Conservation (phyloP, 768 basidiomycete species). For the Lanmaoa rubissima region DNA sequence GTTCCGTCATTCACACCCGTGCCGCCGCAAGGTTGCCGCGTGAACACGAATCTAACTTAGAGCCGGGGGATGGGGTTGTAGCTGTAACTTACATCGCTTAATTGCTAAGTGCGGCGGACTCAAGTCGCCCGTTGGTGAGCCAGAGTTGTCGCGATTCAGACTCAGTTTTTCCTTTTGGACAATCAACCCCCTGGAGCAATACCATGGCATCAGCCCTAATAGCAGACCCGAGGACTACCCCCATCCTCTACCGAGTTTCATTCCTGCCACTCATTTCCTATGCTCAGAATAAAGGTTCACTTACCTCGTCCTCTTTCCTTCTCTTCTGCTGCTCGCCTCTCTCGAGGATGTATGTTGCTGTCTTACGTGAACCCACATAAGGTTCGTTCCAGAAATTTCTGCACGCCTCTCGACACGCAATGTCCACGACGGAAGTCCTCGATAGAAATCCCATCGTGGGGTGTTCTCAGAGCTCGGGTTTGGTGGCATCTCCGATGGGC, state of each 20-base stretch:
- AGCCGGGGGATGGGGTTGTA: no score
- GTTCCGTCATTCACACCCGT: conserved; percentile 28
- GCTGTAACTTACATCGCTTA: no score
- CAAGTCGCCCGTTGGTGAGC: no score
- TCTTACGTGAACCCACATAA: conserved; percentile 17
- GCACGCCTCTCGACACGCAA: conserved; percentile 1
- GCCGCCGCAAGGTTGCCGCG: conserved; percentile 27
- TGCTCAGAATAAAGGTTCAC: not conserved
- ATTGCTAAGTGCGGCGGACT: no score
- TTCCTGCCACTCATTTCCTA: not conserved
- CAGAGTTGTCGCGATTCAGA: no score
- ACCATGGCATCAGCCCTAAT: no score
- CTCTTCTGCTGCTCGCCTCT: conserved; percentile 1
- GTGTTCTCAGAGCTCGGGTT: conserved; percentile 12
- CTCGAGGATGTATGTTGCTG: not conserved
- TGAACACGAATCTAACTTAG: conserved; percentile 18
- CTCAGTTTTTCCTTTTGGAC: no score
- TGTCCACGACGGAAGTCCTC: conserved; percentile 6
- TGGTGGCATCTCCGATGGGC: conserved; percentile 20
- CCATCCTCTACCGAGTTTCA: not conserved
- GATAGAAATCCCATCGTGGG: not conserved
- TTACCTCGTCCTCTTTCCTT: conserved; percentile 2
- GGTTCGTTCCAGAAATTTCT: conserved; percentile 10
- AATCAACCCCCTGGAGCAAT: no score
- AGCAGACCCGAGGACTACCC: conserved; percentile 25